These are phyloP conservation scores for Alternaria triticina DNA, from an alignment of 2,329 filamentous ascomycete genomes.

Conservation along the genomic window DNA sequence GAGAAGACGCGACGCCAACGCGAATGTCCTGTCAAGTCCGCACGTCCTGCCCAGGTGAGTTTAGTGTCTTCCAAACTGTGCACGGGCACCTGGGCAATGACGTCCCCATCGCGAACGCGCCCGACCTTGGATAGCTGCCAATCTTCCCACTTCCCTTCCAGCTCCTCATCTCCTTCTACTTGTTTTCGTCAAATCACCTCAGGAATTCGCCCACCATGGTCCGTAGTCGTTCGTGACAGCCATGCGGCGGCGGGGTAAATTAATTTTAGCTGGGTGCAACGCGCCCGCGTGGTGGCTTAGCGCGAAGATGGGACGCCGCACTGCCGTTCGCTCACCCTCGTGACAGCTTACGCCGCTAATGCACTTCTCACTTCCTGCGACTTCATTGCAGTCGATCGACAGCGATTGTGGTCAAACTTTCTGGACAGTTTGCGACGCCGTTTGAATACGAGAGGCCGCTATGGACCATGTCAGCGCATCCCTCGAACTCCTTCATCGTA, in stretches of 20 bases:
- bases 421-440: neutral
- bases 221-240: neutral
- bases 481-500: conserved; percentile 15
- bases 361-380: neutral
- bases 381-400: neutral
- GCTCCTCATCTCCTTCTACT: neutral
- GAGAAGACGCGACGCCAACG: neutral
- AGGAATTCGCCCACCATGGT: neutral
- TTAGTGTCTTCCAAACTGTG: neutral
- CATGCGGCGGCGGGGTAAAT: conserved; percentile 2
- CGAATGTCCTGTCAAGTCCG: neutral
- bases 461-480: conserved; percentile 17
- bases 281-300: neutral
- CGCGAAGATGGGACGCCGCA: neutral
- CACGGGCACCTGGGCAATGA: neutral
- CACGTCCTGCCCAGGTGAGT: neutral
- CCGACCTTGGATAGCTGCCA: neutral
- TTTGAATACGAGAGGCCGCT: neutral
- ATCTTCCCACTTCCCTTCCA: neutral
- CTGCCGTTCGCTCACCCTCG: neutral
- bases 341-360: conserved; percentile 1
- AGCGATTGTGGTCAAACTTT: neutral
- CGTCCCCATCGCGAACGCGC: neutral
- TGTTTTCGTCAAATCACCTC: neutral
- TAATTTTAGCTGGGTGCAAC: conserved; percentile 3